A percentile compares a stretch with the other conserved stretches of the same genome.
Evolutionary conservation across 495 filamentous ascomycete genomes (phyloP).

Genomic region (Geopyxis carbonaria): DNA sequence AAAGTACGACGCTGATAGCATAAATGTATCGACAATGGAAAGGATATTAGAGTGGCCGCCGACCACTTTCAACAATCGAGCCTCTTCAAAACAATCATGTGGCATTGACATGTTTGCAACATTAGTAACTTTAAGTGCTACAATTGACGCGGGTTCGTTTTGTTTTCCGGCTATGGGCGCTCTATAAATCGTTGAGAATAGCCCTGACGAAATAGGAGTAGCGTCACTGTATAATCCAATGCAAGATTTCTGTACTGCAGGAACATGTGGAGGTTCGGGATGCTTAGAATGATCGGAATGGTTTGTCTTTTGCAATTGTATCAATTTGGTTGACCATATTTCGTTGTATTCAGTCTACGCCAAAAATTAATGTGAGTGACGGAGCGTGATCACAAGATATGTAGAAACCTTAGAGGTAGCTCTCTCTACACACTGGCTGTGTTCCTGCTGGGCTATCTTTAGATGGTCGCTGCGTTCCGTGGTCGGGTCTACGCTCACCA

Average conservation of each 20-base stretch:
- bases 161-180: conserved; percentile 22
- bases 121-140: conserved; percentile 77
- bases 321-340: conserved; percentile 13
- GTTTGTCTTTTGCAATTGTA: conserved; percentile 5
- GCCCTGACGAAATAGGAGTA: conserved; percentile 50
- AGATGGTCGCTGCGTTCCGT: no score
- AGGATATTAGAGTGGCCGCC: conserved; percentile 37
- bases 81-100: conserved; percentile 65
- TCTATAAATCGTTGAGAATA: conserved; percentile 72
- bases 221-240: conserved; percentile 61
- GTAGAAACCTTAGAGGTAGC: conserved; percentile 15
- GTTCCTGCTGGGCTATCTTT: conserved; percentile 4
- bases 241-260: not conserved
- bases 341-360: conserved; percentile 12
- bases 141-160: conserved; percentile 27
- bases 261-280: not conserved
- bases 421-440: conserved; percentile 9
- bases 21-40: conserved; percentile 50
- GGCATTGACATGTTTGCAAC: conserved; percentile 56
- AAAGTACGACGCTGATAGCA: conserved; percentile 49
- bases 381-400: conserved; percentile 2
- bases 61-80: conserved; percentile 45
- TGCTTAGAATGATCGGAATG: not conserved
- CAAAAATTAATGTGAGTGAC: conserved; percentile 9
- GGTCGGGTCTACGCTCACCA: no score